Evolutionary conservation across 2,329 filamentous ascomycete species (phyloP).

Genomic region (Colletotrichum tabaci): DNA sequence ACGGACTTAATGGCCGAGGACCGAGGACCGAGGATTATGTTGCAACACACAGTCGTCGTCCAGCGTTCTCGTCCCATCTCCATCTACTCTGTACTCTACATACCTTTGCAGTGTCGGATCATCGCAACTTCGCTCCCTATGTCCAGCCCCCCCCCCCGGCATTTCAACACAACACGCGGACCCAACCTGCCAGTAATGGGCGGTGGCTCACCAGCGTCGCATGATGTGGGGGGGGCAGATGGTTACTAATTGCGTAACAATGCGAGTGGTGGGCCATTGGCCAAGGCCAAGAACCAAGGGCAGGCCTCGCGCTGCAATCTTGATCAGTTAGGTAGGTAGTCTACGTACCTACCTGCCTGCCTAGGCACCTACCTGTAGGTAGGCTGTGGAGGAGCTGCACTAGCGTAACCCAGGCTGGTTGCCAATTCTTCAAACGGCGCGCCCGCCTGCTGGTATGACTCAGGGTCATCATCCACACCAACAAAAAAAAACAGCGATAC

Average conservation of each 20-base stretch:
- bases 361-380: no score
- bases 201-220: slow-evolving; percentile 21
- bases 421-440: slow-evolving; percentile 38
- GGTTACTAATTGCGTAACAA: slow-evolving; percentile 33
- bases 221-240: slow-evolving; percentile 34
- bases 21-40: slow-evolving; percentile 7
- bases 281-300: slow-evolving; percentile 13
- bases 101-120: slow-evolving; percentile 9
- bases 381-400: slow-evolving; percentile 12
- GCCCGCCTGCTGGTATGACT: slow-evolving; percentile 30
- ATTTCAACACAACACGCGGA: slow-evolving; percentile 8
- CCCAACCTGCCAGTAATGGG: slow-evolving; percentile 11
- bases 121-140: slow-evolving; percentile 18
- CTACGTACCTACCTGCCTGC: no score
- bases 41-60: slow-evolving; percentile 4
- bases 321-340: background rate
- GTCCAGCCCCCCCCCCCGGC: slow-evolving; percentile 24
- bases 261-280: slow-evolving; percentile 36
- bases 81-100: background rate
- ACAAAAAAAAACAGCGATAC: background rate
- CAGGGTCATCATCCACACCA: slow-evolving; percentile 24
- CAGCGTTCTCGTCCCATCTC: slow-evolving; percentile 23
- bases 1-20: slow-evolving; percentile 7
- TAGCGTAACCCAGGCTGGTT: slow-evolving; percentile 7
- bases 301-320: slow-evolving; percentile 19